These are phyloP conservation scores for Penicillium oxalicum DNA, from an alignment of 2,329 filamentous ascomycete genomes.

Conservation along the genomic window DNA sequence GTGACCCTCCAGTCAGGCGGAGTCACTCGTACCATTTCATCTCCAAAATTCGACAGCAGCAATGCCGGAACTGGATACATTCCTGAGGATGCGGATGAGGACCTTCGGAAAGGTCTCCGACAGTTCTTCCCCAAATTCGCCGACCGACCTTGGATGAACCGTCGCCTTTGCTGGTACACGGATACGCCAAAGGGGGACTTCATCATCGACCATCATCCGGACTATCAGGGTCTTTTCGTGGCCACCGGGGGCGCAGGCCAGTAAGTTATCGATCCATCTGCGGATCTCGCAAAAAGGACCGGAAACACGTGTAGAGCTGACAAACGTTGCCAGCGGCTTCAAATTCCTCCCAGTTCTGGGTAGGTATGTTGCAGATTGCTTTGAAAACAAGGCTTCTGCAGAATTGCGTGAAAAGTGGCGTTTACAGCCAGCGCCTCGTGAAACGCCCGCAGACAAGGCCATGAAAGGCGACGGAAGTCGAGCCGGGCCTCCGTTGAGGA, in stretches of 20 bases:
- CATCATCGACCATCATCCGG: constrained; percentile 61
- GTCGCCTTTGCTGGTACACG: constrained; percentile 66
- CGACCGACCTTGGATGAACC: constrained; percentile 53
- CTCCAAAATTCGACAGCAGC: constrained; percentile 32
- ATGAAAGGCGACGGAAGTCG: constrained; percentile 26
- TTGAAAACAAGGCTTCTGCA: constrained; percentile 41
- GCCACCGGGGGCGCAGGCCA: constrained; percentile 23
- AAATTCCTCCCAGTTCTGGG: constrained; percentile 65
- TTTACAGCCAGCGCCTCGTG: constrained; percentile 6
- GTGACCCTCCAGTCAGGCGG: constrained; percentile 23
- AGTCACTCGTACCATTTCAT: constrained; percentile 25
- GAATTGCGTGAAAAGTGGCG: constrained; percentile 58
- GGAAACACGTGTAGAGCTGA: neutral
- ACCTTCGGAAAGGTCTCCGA: constrained; percentile 53
- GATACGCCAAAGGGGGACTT: constrained; percentile 65
- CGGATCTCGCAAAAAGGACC: too few relatives aligned
- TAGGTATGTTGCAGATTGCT: constrained; percentile 54
- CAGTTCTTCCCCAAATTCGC: constrained; percentile 56
- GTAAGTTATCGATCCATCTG: constrained; percentile 8
- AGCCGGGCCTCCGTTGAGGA: constrained; percentile 22
- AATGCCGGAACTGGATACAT: constrained; percentile 35
- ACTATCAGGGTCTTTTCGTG: constrained; percentile 45
- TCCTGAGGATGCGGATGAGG: constrained; percentile 50
- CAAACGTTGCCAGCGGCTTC: constrained; percentile 28
- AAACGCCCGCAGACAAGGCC: constrained; percentile 1